Base-by-base conservation (phyloP, 2,329 filamentous ascomycete species). In the Penicillium hesseltinei region DNA sequence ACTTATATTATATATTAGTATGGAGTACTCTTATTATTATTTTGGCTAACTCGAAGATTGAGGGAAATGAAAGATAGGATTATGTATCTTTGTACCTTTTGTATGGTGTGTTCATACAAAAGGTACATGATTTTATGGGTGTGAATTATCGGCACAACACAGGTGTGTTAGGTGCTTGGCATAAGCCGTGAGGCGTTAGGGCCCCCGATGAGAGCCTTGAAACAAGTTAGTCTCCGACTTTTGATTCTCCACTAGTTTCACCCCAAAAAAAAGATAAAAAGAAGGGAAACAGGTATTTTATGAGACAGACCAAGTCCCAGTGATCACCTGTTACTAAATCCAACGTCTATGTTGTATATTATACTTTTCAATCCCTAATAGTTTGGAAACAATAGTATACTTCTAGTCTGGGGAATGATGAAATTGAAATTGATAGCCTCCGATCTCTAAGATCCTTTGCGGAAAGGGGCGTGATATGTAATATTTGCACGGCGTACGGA, bases 191-290 rank as follows among this genome's bases (percentile, higher is more conserved):
- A 45, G 17, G 17, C 44, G 45, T 21, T 33, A 47, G 45, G 5
- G 21, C 29, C 2, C 13, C 4, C 17, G 33, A n/a, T n/a, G n/a
- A 33, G 31, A 33, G 19, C 2, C 45, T 11, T 35, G 27, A 35
- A 48, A 48, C n/a, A 42, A 27, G 44, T 49, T 54, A 54, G 51
- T 25, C 44, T 36, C 44, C 21, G 36, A 49, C 38, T 48, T 54
- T 40, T 29, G 17, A 42, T 23, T 31, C 40, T 52, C 50, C 40
- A 44, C 50, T 48, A 9, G 11, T 31, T 29, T 44, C 0, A 1
- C 19, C 19, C 5, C 9, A 31, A 31, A 1, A 31, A 31, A 8
- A 9, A 31, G 29, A 31, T 1, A 19, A 47, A 17, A 33, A 33
- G 11, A 4, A n/a, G 21, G n/a, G 17, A 19, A 33, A 33, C 31